Evolutionary conservation across 2,329 filamentous ascomycete species (phyloP), one percentile per base, ranked within the genome.

Genomic region (Diplodia mutila): DNA sequence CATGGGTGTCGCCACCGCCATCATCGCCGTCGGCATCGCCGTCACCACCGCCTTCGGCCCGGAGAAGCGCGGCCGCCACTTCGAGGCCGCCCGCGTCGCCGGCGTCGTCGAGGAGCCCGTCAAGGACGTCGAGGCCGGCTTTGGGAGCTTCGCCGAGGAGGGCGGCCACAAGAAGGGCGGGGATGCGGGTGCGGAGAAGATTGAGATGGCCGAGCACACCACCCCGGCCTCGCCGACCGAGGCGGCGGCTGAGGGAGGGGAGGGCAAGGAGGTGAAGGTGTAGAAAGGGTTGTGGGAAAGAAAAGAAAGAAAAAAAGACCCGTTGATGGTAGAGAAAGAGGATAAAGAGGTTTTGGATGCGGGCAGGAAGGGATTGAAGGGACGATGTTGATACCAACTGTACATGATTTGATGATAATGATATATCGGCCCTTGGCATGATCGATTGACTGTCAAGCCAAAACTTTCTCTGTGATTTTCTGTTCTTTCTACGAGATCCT

Each of bases 1-100:
- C 18, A 94, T 93, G 91, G 91, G 86, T 14, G 82, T 93, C 66
- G 90, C 89, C 3, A 93, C 91, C 2, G 91, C 89, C 1, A 93
- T 94, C 71, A 92, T 93, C 70, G 89, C 88, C 0, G 54, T 87
- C 0, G 91, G 90, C 1, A 93, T 94, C 69, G 82, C 85, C 12
- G 74, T 89, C 25, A 92, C 90, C 0, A 86, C 88, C 4, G 86
- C 89, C 34, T 74, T 93, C 65, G 91, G 91, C 0, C 91, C 90
- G 0, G 91, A 94, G 85, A 90, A 89, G 80, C 85, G 89, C 54
- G 91, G 91, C 1, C 83, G 89, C 21, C 82, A 85, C 67, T 93
- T 94, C 72, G 90, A 92, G 75, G 81, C 84, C 66, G 86, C 84
- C 4, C 80, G 80, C 5, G 83, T 85, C 42, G 86, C 85, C 5